Conservation (phyloP, 2,329 filamentous ascomycete genomes). For the Ascochyta pisi region DNA sequence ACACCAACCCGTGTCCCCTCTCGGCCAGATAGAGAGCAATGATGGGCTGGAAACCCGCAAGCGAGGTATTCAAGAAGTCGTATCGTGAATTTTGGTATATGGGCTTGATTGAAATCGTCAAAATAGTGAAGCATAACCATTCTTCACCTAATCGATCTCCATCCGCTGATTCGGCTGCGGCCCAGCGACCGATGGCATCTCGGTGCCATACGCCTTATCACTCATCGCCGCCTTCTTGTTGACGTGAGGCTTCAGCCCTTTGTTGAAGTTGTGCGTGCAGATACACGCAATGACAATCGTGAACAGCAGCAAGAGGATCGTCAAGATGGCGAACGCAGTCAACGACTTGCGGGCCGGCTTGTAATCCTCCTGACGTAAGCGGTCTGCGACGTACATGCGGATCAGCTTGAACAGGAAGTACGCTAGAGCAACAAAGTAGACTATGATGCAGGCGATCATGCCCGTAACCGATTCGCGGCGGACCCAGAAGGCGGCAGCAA, state of each 20-base stretch:
- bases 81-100: conserved; percentile 26
- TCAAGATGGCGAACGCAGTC: conserved; percentile 93
- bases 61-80: conserved; percentile 27
- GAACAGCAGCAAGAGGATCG: conserved; percentile 83
- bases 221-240: conserved; percentile 61
- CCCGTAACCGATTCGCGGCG: conserved; percentile 80
- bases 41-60: conserved; percentile 38
- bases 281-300: conserved; percentile 87
- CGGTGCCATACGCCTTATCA: conserved; percentile 59
- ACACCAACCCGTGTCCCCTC: conserved; percentile 32
- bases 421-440: conserved; percentile 86
- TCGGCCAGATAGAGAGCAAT: conserved; percentile 33
- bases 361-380: conserved; percentile 63
- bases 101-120: conserved; percentile 5
- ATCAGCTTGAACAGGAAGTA: conserved; percentile 99
- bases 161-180: conserved; percentile 53
- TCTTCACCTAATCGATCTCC: conserved; percentile 46
- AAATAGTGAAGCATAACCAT: conserved; percentile 1
- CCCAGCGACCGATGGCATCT: conserved; percentile 57
- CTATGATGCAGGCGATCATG: conserved; percentile 77
- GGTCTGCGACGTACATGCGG: conserved; percentile 80
- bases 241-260: conserved; percentile 87
- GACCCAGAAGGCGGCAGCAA: conserved; percentile 84
- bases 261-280: conserved; percentile 90
- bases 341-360: conserved; percentile 80